phyloP scores from a whole-genome alignment of 768 basidiomycete genomes.

The Hypsizygus marmoreus region DNA sequence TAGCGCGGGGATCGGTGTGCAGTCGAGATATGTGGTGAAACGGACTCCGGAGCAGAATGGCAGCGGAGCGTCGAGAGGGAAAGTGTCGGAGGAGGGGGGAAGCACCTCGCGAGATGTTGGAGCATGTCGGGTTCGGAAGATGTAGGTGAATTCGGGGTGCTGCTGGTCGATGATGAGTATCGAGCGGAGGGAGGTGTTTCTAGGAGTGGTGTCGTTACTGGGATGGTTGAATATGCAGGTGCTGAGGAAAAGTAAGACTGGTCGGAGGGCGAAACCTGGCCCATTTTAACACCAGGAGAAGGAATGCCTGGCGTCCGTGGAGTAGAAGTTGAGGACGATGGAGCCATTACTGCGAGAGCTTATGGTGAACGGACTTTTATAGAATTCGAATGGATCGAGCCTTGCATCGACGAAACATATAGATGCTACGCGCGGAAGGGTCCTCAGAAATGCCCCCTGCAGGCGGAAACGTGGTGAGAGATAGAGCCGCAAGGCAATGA shows the following conservation, averaged over 20 bases:
- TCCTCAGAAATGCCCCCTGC: slow-evolving; percentile 7
- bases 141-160: not conserved
- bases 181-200: slow-evolving; percentile 3
- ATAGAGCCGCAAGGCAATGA: slow-evolving; percentile 1
- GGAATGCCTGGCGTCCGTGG: slow-evolving; percentile 12
- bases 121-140: slow-evolving; percentile 21
- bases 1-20: slow-evolving; percentile 11
- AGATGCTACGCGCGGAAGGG: no score
- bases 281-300: slow-evolving; percentile 11
- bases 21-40: slow-evolving; percentile 19
- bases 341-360: slow-evolving; percentile 9
- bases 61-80: slow-evolving; percentile 21
- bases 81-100: slow-evolving; percentile 28
- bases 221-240: slow-evolving; percentile 8
- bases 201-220: slow-evolving; percentile 13
- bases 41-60: slow-evolving; percentile 16
- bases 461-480: slow-evolving; percentile 13
- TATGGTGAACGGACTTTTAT: not conserved
- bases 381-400: no score
- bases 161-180: not conserved
- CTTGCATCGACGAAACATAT: no score
- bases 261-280: slow-evolving; percentile 8
- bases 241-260: slow-evolving; percentile 15
- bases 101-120: slow-evolving; percentile 27
- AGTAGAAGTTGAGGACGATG: slow-evolving; percentile 15